Conservation (phyloP, 768 basidiomycete species). For the Panaeolus papilionaceus region DNA sequence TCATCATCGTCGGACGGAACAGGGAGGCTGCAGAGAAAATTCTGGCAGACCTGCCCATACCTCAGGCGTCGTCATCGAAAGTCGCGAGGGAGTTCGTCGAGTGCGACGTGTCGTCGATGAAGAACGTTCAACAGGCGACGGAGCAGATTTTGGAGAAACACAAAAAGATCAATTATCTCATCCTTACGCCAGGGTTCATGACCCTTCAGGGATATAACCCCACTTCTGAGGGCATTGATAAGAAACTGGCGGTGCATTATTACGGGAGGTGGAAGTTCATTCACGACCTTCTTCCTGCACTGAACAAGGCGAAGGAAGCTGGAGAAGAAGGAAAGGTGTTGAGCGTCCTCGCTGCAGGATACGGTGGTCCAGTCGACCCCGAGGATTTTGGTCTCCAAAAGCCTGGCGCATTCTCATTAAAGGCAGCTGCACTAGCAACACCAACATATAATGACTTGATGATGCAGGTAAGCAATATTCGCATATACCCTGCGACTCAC, state of each 20-base stretch:
- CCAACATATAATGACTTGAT: slow-evolving; percentile 61
- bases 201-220: slow-evolving; percentile 36
- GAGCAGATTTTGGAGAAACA: slow-evolving; percentile 36
- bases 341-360: slow-evolving; percentile 45
- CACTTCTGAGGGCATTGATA: slow-evolving; percentile 36
- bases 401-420: slow-evolving; percentile 36
- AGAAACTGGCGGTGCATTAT: slow-evolving; percentile 35
- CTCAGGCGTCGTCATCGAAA: slow-evolving; percentile 17
- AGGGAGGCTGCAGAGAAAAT: slow-evolving; percentile 51
- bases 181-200: slow-evolving; percentile 51
- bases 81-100: slow-evolving; percentile 52
- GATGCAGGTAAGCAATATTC: slow-evolving; percentile 47
- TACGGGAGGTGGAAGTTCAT: slow-evolving; percentile 55
- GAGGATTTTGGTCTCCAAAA: slow-evolving; percentile 61
- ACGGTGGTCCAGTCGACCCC: slow-evolving; percentile 43
- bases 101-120: slow-evolving; percentile 59
- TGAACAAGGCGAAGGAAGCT: slow-evolving; percentile 48
- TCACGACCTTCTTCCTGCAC: slow-evolving; percentile 48
- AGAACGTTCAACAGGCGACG: slow-evolving; percentile 47
- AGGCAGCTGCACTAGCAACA: slow-evolving; percentile 38
- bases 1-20: slow-evolving; percentile 61
- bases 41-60: slow-evolving; percentile 47
- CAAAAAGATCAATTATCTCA: slow-evolving; percentile 59
- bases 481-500: background rate
- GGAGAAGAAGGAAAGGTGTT: slow-evolving; percentile 58